Evolutionary conservation across 106 monocot genomes (phyloP), one percentile per base, ranked within the genome.

Genomic region (Apostasia shenzhenica): DNA sequence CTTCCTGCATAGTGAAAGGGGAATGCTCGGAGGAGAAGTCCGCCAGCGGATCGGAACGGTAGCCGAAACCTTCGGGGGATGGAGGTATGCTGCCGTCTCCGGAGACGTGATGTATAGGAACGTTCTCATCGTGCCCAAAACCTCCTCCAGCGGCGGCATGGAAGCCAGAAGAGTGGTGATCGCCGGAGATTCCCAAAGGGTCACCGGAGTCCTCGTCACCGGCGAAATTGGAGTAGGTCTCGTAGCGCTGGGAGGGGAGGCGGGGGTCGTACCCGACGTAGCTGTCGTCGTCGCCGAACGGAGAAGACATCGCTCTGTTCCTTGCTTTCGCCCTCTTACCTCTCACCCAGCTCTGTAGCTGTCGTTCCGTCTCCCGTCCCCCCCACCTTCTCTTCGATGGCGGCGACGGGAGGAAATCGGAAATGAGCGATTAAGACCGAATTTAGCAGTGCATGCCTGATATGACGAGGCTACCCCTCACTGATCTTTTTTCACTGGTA

Each of bases 1-100:
- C 4, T 9, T 76, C 75, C 47, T 61, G 53, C 57, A 72, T 62
- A 43, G 38, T 54, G n/a, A 74, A 74, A 40, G 74, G 57, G 10
- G 66, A 48, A 56, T 45, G 65, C 64, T 73, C 73, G 55, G 67
- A 11, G 3, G 54, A 46, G 68, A 68, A 75, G 1, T 61, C 75
- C 6, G 68, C 14, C 2, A 48, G 67, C 50, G 58, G 67, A 42
- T 58, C 74, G 10, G 74, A 48, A 48, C 48, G 9, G 75, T 39
- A 75, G 67, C 75, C 68, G 68, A 59, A 75, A 5, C 67, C 75
- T 54, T 68, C 75, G 43, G 60, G 69, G 39, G 73, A 54, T 14
- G 73, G 54, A 68, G 61, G 45, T 4, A 14, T 61, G 68, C 61
- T 68, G 14, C 75, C 61, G 37, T 26, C 42, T n/a, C 65, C 47